Percentiles rank a stretch among this genome's conserved stretches.
Evolutionary conservation across 2,329 filamentous ascomycete genomes (phyloP).

Genomic region (Allantophomopsis cytisporea): DNA sequence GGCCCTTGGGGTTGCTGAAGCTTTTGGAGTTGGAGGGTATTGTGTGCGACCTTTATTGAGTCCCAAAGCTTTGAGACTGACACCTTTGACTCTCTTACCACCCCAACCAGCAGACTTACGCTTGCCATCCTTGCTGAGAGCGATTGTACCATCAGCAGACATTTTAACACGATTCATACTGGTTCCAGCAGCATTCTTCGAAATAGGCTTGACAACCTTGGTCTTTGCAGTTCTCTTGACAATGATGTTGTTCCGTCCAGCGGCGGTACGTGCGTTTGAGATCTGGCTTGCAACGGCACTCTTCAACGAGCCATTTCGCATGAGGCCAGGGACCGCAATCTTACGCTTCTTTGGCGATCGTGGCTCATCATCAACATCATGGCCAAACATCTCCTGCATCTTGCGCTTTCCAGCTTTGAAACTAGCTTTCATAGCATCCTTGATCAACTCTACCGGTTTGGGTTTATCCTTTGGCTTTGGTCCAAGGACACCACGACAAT

Average conservation of each 20-base stretch:
- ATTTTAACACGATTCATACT: slow-evolving; percentile 10
- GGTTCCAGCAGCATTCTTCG: slow-evolving; percentile 7
- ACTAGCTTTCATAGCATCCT: slow-evolving; percentile 18
- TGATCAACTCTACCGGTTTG: slow-evolving; percentile 25
- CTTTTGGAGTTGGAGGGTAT: no score
- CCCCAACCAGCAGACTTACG: not conserved
- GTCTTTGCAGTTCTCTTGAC: slow-evolving; percentile 14
- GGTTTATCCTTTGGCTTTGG: slow-evolving; percentile 42
- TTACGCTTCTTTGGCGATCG: slow-evolving; percentile 29
- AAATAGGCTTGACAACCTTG: slow-evolving; percentile 17
- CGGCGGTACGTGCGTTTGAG: not conserved
- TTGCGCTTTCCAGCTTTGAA: slow-evolving; percentile 41
- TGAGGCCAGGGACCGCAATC: slow-evolving; percentile 14
- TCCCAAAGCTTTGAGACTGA: not conserved
- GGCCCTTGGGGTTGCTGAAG: no score
- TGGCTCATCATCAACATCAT: slow-evolving; percentile 9
- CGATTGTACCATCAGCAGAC: not conserved
- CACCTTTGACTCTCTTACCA: not conserved
- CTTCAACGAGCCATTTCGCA: not conserved
- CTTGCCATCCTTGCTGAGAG: not conserved
- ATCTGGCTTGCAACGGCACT: not conserved
- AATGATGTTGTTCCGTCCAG: not conserved
- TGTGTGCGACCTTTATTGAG: no score
- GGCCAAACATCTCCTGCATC: slow-evolving; percentile 34
- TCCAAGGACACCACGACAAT: slow-evolving; percentile 51